These are phyloP conservation scores for Dryas octopetala DNA, from an alignment of 306 rosid genomes.

Conservation along the genomic window DNA sequence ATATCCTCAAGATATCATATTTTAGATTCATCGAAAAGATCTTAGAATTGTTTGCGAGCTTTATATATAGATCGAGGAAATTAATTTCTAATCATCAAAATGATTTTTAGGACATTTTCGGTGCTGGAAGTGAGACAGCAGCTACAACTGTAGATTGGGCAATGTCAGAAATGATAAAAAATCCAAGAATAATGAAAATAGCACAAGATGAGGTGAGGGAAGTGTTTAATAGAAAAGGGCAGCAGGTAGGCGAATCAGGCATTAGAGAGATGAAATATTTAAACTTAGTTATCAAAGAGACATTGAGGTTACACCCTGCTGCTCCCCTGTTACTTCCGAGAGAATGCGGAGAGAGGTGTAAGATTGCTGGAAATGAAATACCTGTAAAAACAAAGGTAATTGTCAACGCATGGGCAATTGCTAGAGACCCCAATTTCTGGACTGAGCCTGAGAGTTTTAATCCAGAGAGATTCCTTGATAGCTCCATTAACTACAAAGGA, in stretches of 20 bases:
- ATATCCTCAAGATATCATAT: too few relatives aligned
- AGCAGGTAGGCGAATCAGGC: neutral
- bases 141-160: too few relatives aligned
- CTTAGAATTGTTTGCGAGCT: too few relatives aligned
- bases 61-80: too few relatives aligned
- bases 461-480: slow-evolving; percentile 22
- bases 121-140: too few relatives aligned
- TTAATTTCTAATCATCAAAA: too few relatives aligned
- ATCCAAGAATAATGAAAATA: slow-evolving; percentile 12
- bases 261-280: slow-evolving; percentile 22
- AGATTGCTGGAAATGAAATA: slow-evolving; percentile 17
- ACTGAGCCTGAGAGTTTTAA: slow-evolving; percentile 12
- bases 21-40: too few relatives aligned
- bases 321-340: slow-evolving; percentile 6
- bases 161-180: slow-evolving; percentile 18
- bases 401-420: slow-evolving; percentile 22
- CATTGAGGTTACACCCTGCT: slow-evolving; percentile 14
- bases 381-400: slow-evolving; percentile 15
- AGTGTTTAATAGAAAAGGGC: slow-evolving; percentile 1
- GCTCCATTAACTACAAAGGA: slow-evolving; percentile 5
- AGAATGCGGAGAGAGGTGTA: slow-evolving; percentile 5
- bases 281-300: slow-evolving; percentile 14
- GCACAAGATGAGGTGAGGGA: slow-evolving; percentile 22
- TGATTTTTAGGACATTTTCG: too few relatives aligned
- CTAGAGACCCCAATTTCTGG: slow-evolving; percentile 17